A percentile compares a stretch with the other conserved stretches of the same genome.
These are phyloP conservation scores for sunflower (Helianthus annuus) DNA, from an alignment of 129 eudicot species.

Conservation along the genomic window HanXRQr2.0-SUNRISE NC_035445.2:142072297-142072796, in stretches of 20 bases:
- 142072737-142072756: conserved; percentile 98
- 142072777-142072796: conserved; percentile 30
- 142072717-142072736: conserved; percentile 67
- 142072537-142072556: neutral
- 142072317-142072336: neutral
- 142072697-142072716: conserved; percentile 99
- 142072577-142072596: neutral
- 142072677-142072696: conserved; percentile 35
- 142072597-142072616: conserved; percentile 1
- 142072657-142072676: neutral
- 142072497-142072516: neutral
- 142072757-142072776: conserved; percentile 59
- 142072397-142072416: conserved; percentile 6
- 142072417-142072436: neutral
- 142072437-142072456: neutral
- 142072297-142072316: neutral
- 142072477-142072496: neutral
- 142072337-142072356: conserved; percentile 8
- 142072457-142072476: neutral
- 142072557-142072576: neutral
- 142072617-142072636: neutral
- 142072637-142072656: neutral
- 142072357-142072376: conserved; percentile 22
- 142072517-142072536: neutral
- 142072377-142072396: conserved; percentile 23